These are phyloP conservation scores for Chlorella sp. DNA, from an alignment of 139 green algal genomes.

Conservation along the genomic window DNA sequence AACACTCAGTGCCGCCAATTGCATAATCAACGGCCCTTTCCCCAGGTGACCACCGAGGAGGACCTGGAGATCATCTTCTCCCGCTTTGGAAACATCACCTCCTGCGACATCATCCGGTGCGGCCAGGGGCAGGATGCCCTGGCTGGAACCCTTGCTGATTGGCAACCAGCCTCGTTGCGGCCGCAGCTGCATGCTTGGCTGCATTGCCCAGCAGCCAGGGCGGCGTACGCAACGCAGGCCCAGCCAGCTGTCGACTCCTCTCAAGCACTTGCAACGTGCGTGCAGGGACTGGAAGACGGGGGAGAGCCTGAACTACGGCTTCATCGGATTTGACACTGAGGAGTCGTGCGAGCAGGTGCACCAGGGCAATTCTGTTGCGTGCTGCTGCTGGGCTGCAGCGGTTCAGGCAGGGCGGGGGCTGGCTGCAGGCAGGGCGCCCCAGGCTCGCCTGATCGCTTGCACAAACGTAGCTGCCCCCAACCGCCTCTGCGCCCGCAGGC, in stretches of 20 bases:
- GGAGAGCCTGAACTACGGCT: conserved; percentile 95
- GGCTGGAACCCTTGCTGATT: no score
- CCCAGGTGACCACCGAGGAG: conserved; percentile 82
- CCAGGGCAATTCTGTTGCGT: not conserved
- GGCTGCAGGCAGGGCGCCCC: no score
- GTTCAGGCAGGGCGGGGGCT: no score
- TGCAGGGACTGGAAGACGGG: conserved; percentile 93
- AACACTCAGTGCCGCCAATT: no score
- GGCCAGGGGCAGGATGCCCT: not conserved
- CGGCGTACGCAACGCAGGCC: no score
- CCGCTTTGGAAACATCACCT: conserved; percentile 92
- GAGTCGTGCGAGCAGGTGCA: conserved; percentile 70
- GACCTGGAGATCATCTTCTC: conserved; percentile 99
- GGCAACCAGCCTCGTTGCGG: no score
- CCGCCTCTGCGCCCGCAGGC: conserved; percentile 55
- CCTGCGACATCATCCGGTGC: conserved; percentile 91
- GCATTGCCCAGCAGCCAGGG: not conserved
- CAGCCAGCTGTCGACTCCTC: not conserved
- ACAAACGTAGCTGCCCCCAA: no score
- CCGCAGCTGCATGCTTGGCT: no score
- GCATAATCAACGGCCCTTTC: not conserved
- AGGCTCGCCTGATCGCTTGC: no score
- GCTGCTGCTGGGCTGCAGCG: not conserved
- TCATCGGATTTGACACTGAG: conserved; percentile 90
- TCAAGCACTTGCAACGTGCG: not conserved